Percentiles rank a stretch among this genome's conserved stretches.
These are phyloP conservation scores for Spinellus fusiger DNA, from an alignment of 192 early-diverging fungal genomes.

Conservation along the genomic window DNA sequence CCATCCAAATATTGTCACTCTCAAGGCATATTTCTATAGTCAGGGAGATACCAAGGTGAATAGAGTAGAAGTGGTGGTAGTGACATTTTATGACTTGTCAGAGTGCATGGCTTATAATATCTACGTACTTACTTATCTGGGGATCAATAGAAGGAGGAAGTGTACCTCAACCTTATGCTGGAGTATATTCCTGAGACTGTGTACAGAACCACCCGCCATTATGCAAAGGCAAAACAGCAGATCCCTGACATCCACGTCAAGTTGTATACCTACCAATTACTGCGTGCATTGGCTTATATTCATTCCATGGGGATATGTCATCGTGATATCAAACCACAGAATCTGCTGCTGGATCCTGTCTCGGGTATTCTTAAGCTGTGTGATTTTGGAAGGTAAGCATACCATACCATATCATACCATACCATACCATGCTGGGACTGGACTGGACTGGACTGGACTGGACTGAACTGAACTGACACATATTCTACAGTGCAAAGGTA, in stretches of 20 bases:
- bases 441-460: not conserved
- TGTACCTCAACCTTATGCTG: constrained; percentile 90
- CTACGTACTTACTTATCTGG: constrained; percentile 7
- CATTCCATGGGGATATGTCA: constrained; percentile 97
- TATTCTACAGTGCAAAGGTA: constrained; percentile 77
- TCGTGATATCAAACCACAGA: constrained; percentile 98
- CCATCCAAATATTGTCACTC: constrained; percentile 89
- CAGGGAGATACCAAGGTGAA: constrained; percentile 75
- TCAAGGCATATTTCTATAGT: constrained; percentile 92
- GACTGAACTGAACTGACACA: not conserved
- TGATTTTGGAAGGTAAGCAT: constrained; percentile 78
- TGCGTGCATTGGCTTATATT: constrained; percentile 94
- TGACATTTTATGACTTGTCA: no score
- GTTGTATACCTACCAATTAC: constrained; percentile 97
- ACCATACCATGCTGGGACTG: not conserved
- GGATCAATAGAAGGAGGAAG: constrained; percentile 64
- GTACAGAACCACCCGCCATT: constrained; percentile 85
- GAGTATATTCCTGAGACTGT: constrained; percentile 95
- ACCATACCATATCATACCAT: not conserved
- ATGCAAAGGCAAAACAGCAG: constrained; percentile 79
- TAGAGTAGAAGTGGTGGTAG: not conserved
- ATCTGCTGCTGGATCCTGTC: constrained; percentile 83
- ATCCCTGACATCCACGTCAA: constrained; percentile 93
- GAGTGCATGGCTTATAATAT: no score
- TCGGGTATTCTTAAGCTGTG: constrained; percentile 91